phyloP scores from a whole-genome alignment of 257 asterid species.

The Solanum habrochaites region DNA sequence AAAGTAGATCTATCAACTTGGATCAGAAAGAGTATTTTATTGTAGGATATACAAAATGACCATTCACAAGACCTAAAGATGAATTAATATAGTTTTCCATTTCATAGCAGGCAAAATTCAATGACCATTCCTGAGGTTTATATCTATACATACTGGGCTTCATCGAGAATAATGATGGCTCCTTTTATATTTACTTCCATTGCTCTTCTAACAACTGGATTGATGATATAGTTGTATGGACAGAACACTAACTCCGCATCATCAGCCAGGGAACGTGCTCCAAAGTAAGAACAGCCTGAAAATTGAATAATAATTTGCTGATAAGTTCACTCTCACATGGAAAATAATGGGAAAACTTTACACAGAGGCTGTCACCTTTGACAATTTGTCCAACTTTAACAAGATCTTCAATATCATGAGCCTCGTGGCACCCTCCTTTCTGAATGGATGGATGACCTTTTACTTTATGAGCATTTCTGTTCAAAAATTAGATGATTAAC shows the following conservation, averaged over 20 bases:
- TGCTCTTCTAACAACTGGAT: constrained; percentile 72
- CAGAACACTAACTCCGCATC: constrained; percentile 89
- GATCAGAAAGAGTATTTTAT: not conserved
- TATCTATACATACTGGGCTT: constrained; percentile 77
- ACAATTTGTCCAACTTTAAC: constrained; percentile 85
- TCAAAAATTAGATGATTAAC: constrained; percentile 1
- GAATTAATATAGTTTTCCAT: not conserved
- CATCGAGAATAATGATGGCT: constrained; percentile 81
- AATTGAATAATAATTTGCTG: constrained; percentile 18
- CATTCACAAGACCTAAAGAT: not conserved
- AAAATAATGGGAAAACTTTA: not conserved
- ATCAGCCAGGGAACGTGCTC: constrained; percentile 70
- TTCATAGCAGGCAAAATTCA: not conserved
- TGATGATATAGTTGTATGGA: constrained; percentile 84
- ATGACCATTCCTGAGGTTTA: not conserved
- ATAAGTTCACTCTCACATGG: not conserved
- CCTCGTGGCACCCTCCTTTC: constrained; percentile 96
- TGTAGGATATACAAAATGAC: not conserved
- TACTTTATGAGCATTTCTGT: constrained; percentile 75
- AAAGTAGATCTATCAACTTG: not conserved
- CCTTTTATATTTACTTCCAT: constrained; percentile 76
- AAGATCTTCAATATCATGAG: constrained; percentile 96
- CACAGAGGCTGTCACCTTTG: constrained; percentile 36
- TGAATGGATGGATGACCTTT: constrained; percentile 82
- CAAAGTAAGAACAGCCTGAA: constrained; percentile 94